These are phyloP conservation scores for Chionographis japonica DNA, from an alignment of 106 monocot genomes.

Conservation along the genomic window DNA sequence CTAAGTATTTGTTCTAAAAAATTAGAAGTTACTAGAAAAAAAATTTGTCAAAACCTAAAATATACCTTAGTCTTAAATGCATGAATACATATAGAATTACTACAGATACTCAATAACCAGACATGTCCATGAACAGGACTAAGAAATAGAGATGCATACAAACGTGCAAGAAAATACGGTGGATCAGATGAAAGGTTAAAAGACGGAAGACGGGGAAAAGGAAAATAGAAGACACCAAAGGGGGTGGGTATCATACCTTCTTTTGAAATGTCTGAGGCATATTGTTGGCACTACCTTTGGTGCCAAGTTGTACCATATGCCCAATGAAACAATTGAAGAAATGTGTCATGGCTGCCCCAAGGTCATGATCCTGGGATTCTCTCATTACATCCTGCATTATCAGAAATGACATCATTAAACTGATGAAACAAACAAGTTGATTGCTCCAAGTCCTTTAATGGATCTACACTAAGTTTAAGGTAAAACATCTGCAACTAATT, in stretches of 20 bases:
- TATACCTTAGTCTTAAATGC: too few relatives aligned
- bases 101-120: too few relatives aligned
- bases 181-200: neutral
- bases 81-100: too few relatives aligned
- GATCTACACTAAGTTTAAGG: too few relatives aligned
- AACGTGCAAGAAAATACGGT: too few relatives aligned
- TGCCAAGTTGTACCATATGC: conserved; percentile 21
- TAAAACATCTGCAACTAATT: too few relatives aligned
- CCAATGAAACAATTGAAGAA: conserved; percentile 93
- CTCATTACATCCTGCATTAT: conserved; percentile 66
- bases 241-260: conserved; percentile 38
- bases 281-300: conserved; percentile 32
- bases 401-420: neutral
- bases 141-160: too few relatives aligned
- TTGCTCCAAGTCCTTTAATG: too few relatives aligned
- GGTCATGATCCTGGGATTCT: conserved; percentile 82
- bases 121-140: too few relatives aligned
- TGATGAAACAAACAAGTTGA: neutral
- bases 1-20: too few relatives aligned
- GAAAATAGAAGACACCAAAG: neutral
- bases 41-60: too few relatives aligned
- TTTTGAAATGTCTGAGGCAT: conserved; percentile 40
- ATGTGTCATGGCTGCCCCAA: conserved; percentile 74
- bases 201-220: neutral
- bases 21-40: too few relatives aligned